phyloP scores from a whole-genome alignment of 106 monocot genomes.

The Acanthochlamys bracteata region DNA sequence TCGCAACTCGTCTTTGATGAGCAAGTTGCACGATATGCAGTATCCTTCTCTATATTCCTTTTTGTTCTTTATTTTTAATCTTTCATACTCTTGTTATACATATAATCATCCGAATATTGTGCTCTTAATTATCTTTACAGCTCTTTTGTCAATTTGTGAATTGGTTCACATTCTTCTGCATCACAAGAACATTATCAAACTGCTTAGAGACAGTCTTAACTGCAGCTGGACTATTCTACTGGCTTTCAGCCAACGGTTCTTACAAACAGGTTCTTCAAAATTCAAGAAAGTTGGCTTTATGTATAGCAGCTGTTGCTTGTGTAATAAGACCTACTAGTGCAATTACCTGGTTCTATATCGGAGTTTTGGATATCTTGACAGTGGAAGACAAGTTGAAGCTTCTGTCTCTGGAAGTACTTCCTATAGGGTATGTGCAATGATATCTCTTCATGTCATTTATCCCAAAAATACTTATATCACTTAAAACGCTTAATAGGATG shows the following conservation, averaged over 20 bases:
- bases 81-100: no score
- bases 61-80: no score
- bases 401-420: slow-evolving; percentile 73
- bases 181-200: slow-evolving; percentile 79
- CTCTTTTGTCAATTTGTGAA: slow-evolving; percentile 77
- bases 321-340: slow-evolving; percentile 92
- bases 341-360: slow-evolving; percentile 89
- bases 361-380: slow-evolving; percentile 44
- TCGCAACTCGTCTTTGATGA: slow-evolving; percentile 53
- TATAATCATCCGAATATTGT: not conserved
- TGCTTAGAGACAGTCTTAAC: slow-evolving; percentile 82
- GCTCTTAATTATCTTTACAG: slow-evolving; percentile 42
- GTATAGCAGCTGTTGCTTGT: slow-evolving; percentile 72
- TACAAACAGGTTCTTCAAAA: slow-evolving; percentile 15
- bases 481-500: no score
- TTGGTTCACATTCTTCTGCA: slow-evolving; percentile 98
- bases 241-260: slow-evolving; percentile 38
- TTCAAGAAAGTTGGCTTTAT: slow-evolving; percentile 65
- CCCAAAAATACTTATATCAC: no score
- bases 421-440: slow-evolving; percentile 74
- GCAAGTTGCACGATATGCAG: slow-evolving; percentile 74
- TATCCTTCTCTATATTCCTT: slow-evolving; percentile 48
- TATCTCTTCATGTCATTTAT: slow-evolving; percentile 1
- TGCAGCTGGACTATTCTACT: slow-evolving; percentile 59
- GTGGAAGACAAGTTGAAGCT: slow-evolving; percentile 27